Percentiles rank a stretch among this genome's conserved stretches.
These are phyloP conservation scores for Kurtzmaniella quercitrusa DNA, from an alignment of 1,139 yeast genomes.

Conservation along the genomic window DNA sequence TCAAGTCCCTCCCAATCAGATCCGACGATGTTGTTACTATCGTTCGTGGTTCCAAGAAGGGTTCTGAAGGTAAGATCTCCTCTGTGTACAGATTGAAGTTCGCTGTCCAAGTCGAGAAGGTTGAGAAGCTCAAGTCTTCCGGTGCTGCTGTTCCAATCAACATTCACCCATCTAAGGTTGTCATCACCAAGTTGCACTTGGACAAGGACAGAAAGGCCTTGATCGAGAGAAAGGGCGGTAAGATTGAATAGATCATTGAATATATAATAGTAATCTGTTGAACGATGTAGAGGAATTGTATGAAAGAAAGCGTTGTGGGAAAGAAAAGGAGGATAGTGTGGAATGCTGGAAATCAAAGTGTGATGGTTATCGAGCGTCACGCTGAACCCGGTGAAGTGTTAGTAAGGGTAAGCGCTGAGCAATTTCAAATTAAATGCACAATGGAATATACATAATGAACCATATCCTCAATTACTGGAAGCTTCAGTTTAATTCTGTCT, in stretches of 20 bases:
- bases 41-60: constrained; percentile 99
- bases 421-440: no score
- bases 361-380: no score
- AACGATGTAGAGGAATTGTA: background rate
- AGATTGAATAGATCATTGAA: constrained; percentile 24
- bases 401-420: no score
- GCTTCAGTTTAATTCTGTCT: no score
- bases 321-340: background rate
- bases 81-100: constrained; percentile 99
- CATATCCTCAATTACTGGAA: no score
- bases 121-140: constrained; percentile 96
- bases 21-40: constrained; percentile 94
- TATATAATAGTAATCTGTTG: constrained; percentile 4
- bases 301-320: background rate
- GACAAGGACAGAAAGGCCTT: constrained; percentile 99
- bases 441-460: no score
- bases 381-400: no score
- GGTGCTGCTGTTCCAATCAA: constrained; percentile 98
- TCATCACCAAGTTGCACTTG: constrained; percentile 96
- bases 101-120: constrained; percentile 94
- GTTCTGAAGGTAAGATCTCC: constrained; percentile 97
- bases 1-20: constrained; percentile 96
- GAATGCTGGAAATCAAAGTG: no score
- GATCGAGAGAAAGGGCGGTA: constrained; percentile 56
- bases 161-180: constrained; percentile 98